Evolutionary conservation across 768 basidiomycete species (phyloP).

Genomic region (Calocybe gangraenosa): DNA sequence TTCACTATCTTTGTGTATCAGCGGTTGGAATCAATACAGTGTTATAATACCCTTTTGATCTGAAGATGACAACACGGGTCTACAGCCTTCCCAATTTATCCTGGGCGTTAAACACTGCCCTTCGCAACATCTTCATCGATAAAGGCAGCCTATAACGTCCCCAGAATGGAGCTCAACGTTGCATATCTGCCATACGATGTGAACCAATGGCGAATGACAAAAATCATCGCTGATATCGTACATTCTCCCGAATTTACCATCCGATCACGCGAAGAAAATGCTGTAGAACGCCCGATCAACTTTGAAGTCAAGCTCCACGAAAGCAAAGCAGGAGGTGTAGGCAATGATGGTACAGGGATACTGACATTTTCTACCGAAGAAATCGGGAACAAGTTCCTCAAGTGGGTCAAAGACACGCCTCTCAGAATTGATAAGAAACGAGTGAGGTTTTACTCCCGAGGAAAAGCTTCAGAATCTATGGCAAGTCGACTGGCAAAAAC

Average conservation of each 20-base stretch:
- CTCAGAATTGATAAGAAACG: conserved; percentile 38
- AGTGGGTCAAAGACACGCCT: conserved; percentile 36
- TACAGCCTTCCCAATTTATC: too few species aligned
- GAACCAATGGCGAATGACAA: conserved; percentile 53
- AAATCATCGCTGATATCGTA: conserved; percentile 49
- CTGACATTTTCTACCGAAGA: conserved; percentile 33
- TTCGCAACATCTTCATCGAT: not conserved
- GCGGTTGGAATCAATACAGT: too few species aligned
- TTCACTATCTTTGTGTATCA: too few species aligned
- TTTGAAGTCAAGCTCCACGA: conserved; percentile 56
- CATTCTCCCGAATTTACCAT: conserved; percentile 51
- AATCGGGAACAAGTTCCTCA: conserved; percentile 44
- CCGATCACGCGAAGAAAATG: conserved; percentile 25
- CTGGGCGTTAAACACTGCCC: not conserved
- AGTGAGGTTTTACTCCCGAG: conserved; percentile 29
- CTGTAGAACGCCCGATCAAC: conserved; percentile 41
- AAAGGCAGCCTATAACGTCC: too few species aligned
- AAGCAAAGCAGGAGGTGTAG: conserved; percentile 41
- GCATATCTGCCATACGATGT: conserved; percentile 34
- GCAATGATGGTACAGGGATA: conserved; percentile 51
- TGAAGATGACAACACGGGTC: too few species aligned
- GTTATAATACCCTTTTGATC: too few species aligned
- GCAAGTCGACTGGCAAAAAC: conserved; percentile 45
- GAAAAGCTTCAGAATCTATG: conserved; percentile 13
- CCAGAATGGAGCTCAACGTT: conserved; percentile 34